phyloP scores from a whole-genome alignment of 1,139 yeast species.

The Pichia sp. region DNA sequence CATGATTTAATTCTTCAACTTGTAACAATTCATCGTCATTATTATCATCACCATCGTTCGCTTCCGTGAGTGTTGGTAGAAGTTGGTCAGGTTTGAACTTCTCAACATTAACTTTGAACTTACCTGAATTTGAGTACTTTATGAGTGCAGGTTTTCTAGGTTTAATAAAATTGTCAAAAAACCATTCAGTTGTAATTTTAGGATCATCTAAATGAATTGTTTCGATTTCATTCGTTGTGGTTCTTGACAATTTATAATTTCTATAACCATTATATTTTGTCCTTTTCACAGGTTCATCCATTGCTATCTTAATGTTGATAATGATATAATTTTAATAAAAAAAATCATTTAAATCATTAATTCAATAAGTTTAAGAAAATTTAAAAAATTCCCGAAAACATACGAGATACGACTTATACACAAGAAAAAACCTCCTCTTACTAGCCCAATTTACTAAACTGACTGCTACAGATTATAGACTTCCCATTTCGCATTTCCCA shows the following conservation, averaged over 20 bases:
- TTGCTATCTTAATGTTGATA: background rate
- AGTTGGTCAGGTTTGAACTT: constrained; percentile 33
- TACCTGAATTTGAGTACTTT: background rate
- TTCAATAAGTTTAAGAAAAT: background rate
- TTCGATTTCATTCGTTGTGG: constrained; percentile 7
- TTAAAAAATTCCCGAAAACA: too few species aligned
- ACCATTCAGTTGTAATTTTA: constrained; percentile 12
- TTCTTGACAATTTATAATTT: constrained; percentile 8
- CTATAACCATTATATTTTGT: constrained; percentile 4
- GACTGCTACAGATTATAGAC: too few species aligned
- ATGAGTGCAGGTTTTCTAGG: constrained; percentile 16
- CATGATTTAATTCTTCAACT: constrained; percentile 48
- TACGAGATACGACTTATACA: too few species aligned
- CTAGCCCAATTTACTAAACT: too few species aligned
- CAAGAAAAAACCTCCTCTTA: too few species aligned
- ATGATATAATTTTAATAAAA: background rate
- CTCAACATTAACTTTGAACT: constrained; percentile 21
- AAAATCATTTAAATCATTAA: too few species aligned
- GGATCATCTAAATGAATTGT: constrained; percentile 10
- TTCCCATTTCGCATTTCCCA: too few species aligned
- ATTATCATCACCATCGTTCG: constrained; percentile 27
- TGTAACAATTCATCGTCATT: constrained; percentile 33
- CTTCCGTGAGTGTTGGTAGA: constrained; percentile 31
- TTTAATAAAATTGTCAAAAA: constrained; percentile 13
- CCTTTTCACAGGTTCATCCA: constrained; percentile 5